Base-by-base conservation (phyloP, 176 grass and related monocot genomes). In the Bothriochloa decipiens region DNA sequence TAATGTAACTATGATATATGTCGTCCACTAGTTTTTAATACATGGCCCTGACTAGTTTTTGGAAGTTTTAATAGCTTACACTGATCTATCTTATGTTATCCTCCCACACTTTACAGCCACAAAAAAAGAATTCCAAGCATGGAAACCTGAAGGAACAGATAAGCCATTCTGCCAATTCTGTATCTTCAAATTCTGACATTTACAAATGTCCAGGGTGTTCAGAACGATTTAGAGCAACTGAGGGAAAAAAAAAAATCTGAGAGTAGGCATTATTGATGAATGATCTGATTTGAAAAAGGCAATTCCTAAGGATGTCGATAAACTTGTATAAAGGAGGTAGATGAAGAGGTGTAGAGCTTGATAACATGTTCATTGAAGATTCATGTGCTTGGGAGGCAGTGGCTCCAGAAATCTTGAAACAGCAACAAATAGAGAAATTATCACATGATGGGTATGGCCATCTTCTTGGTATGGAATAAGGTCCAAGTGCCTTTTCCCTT, bases 381-480 rank as follows among this genome's bases (percentile, higher is more conserved):
- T 90, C 87, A 16, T 95, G 86, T 79, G 81, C 82, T 70, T 82
- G 83, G 65, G 84, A 75, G 63, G 78, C 67, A 69, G 81, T 91
- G 67, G 78, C 87, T 82, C 82, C 87, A 87, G 91, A 93, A 72
- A 82, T 85, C 33, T 67, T 86, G 82, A 94, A 87, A 64, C 87
- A 92, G 66, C 65, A 92, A 79, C 85, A 90, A 74, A 35, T 85
- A 88, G 93, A 91, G 70, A 84, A 93, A 68, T 77, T 95, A 65
- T 68, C 72, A 87, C 87, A 93, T 81, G 87, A 90, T 61, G 78
- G 88, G 57, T 93, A 90, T 80, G 91, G 84, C 2, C 55, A 98
- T 86, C 88, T 89, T 86, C 90, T 98, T 62, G 91, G 92, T 98
- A 68, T 98, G 95, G 95, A 98, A 91, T 83, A 94, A 98, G 91